phyloP scores from a whole-genome alignment of 2,329 filamentous ascomycete genomes.

The Arthrobotrys musiformis region DNA sequence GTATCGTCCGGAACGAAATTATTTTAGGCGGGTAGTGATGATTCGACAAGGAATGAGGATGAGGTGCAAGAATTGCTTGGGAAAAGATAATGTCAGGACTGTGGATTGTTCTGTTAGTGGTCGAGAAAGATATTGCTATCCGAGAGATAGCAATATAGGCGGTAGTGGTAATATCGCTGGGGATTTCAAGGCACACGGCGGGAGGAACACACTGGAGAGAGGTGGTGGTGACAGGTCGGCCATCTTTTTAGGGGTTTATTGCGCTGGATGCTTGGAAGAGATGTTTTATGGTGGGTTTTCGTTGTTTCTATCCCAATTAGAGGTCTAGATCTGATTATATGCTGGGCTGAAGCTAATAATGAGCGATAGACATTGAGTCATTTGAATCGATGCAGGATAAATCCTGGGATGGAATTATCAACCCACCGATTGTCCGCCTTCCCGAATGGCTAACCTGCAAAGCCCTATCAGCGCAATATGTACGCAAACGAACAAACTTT shows the following conservation, averaged over 20 bases:
- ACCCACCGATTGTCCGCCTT: slow-evolving; percentile 13
- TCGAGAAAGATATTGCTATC: not conserved
- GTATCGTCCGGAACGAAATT: slow-evolving; percentile 9
- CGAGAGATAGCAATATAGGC: too few relatives aligned
- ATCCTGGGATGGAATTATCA: slow-evolving; percentile 38
- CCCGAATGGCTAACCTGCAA: not conserved
- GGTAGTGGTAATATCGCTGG: not conserved
- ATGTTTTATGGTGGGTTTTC: slow-evolving; percentile 24
- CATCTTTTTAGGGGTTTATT: slow-evolving; percentile 39
- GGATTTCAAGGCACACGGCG: too few relatives aligned
- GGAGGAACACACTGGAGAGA: too few relatives aligned
- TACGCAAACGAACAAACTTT: not conserved
- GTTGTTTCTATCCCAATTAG: not conserved
- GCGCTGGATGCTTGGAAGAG: slow-evolving; percentile 1
- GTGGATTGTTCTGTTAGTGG: slow-evolving; percentile 15
- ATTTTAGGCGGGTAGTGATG: slow-evolving; percentile 4
- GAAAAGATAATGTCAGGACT: not conserved
- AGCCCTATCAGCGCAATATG: not conserved
- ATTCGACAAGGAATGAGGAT: slow-evolving; percentile 23
- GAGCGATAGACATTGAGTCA: not conserved
- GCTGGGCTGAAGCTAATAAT: not conserved
- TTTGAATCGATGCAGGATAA: slow-evolving; percentile 27
- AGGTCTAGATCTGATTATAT: too few relatives aligned
- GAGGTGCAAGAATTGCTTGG: slow-evolving; percentile 33
- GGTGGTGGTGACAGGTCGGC: too few relatives aligned